Base-by-base conservation (phyloP, 169 alveolate genomes). In the Plasmodium falciparum region DNA sequence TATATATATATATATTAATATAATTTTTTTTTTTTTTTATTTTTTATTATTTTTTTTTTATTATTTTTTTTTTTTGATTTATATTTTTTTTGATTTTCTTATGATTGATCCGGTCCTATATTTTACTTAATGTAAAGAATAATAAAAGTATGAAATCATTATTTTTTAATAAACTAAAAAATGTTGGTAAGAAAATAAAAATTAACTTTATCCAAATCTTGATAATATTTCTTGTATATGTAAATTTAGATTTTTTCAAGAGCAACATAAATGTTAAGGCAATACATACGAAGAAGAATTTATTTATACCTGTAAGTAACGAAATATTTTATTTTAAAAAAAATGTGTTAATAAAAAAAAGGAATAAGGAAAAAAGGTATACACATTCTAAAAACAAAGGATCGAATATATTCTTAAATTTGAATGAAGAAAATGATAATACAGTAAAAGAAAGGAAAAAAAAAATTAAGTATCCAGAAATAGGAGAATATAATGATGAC, bases 151-250 rank as follows among this genome's bases (percentile, higher is more conserved):
- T 78, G 89, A 78, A 29, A 65, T 47, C 89, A n/a, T 66, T 59
- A 63, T 61, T 56, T 58, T 54, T 43, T 43, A 65, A 63, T 65
- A 39, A 50, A 26, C 56, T 78, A 39, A 52, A 78, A 39, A 33
- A 76, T 76, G 76, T 65, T 78, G 89, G 89, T 65, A 78, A 39
- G 52, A 78, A 59, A 78, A 45, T 78, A 78, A 78, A 65, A 78
- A 78, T 78, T 29, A 43, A 66, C 52, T 58, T 78, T 24, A 67
- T 76, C 11, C 22, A 65, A 15, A 50, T 56, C 2, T 78, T 78
- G 76, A 47, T 78, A 43, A 24, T 78, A 49, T 59, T 33, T 33
- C 45, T 33, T 33, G 1, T 78, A n/a, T 78, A 59, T 26, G 29
- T 78, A 11, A 63, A 52, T 33, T 22, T 78, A 12, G 47, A 20